Base-by-base conservation (phyloP, 352 stramenopile genomes). In the Phytophthora macrochlamydospora region DNA sequence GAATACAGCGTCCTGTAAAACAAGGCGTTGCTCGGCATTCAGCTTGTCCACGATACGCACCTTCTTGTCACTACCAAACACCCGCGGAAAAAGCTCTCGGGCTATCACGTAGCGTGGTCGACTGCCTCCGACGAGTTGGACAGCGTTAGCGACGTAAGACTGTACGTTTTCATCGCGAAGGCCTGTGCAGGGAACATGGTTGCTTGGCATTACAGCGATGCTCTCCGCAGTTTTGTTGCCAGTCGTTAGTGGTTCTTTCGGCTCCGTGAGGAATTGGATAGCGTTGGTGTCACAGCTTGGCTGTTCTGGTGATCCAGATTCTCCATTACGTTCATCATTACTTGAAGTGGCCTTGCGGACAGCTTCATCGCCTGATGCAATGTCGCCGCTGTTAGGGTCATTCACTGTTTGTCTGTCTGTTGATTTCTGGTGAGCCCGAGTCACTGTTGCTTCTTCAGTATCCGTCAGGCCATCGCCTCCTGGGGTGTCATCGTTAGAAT, bases 41-140 rank as follows among this genome's bases (percentile, higher is more conserved):
- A 94, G 73, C 38, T 80, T 83, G 45, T 90, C 72, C 5, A 78
- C 59, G 14, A 94, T 93, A 31, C 86, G 84, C 44, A 92, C 76
- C 29, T 87, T 88, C 38, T 75, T 70, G 18, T 83, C 75, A 18
- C 79, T 77, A 2, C 48, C 56, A 51, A 94, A 93, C 4, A 83
- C 73, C 13, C 79, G 67, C 7, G 85, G 85, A 44, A 90, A 92
- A 3, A 93, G 50, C 51, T 94, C 87, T 13, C 87, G 87, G 9
- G 87, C 87, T 49, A 94, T 92, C 11, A 94, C 85, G 46, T 94
- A 92, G 32, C 84, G 85, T 14, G 87, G 87, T 9, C 87, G 81
- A 55, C 87, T 92, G 6, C 87, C 87, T 24, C 87, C 87, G 9
- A 92, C 84, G 31, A 91, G 59, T 55, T 94, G 87, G 0, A 91